These are phyloP conservation scores for Lobosporangium transversale DNA, from an alignment of 192 early-diverging fungal species.

Conservation along the genomic window DNA sequence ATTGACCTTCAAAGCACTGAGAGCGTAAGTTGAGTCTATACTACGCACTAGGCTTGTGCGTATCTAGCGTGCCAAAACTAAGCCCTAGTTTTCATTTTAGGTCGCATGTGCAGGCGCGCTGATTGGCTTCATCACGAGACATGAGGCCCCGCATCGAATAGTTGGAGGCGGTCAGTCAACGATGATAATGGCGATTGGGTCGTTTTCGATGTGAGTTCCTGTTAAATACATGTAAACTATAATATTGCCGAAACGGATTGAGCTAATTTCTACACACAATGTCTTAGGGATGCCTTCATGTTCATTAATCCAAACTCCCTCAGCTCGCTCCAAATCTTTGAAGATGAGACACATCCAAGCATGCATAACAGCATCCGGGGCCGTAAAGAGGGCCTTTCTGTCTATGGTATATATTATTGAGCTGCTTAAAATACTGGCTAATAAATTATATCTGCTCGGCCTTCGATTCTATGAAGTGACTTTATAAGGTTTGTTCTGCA, in stretches of 20 bases:
- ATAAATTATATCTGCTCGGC: no score
- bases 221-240: neutral
- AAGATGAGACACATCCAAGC: conserved; percentile 81
- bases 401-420: conserved; percentile 68
- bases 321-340: conserved; percentile 83
- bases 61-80: neutral
- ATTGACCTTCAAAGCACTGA: conserved; percentile 52
- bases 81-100: conserved; percentile 20
- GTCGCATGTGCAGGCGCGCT: conserved; percentile 59
- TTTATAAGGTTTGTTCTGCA: neutral
- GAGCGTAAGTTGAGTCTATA: conserved; percentile 24
- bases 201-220: conserved; percentile 48
- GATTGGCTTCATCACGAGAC: conserved; percentile 49
- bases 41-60: neutral
- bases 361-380: conserved; percentile 71
- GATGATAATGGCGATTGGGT: conserved; percentile 25
- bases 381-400: conserved; percentile 73
- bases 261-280: no score
- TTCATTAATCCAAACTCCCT: conserved; percentile 68
- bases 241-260: neutral
- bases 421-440: no score
- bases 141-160: conserved; percentile 20
- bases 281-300: conserved; percentile 62
- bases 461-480: no score
- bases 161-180: conserved; percentile 8